Conservation (phyloP, 768 basidiomycete species). For the Tricholoma sp. region DNA sequence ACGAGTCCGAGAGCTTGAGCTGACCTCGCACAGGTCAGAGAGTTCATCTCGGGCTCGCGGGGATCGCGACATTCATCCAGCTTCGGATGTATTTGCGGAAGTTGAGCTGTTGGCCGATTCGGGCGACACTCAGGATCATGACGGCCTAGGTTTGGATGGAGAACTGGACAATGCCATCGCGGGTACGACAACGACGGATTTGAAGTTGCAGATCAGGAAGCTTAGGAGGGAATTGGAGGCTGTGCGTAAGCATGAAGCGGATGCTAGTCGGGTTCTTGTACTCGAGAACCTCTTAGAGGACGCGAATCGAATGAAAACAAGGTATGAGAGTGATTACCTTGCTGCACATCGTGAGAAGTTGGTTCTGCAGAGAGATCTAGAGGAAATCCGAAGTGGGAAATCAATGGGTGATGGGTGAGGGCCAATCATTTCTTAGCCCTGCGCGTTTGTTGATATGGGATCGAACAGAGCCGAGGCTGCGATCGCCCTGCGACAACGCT, state of each 20-base stretch:
- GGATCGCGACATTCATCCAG: constrained; percentile 10
- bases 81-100: constrained; percentile 17
- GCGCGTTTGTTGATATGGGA: constrained; percentile 4
- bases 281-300: constrained; percentile 90
- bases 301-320: constrained; percentile 82
- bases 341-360: constrained; percentile 80
- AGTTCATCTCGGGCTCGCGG: constrained; percentile 20
- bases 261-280: constrained; percentile 74
- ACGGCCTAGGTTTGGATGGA: constrained; percentile 62
- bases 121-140: constrained; percentile 31
- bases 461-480: constrained; percentile 69
- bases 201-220: constrained; percentile 82
- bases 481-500: constrained; percentile 79
- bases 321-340: constrained; percentile 87
- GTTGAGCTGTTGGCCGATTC: constrained; percentile 27
- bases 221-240: constrained; percentile 78
- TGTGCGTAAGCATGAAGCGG: constrained; percentile 68
- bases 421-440: neutral
- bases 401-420: constrained; percentile 74
- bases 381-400: constrained; percentile 88
- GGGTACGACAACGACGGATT: constrained; percentile 85
- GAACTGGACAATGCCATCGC: constrained; percentile 85
- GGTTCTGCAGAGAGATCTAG: constrained; percentile 72
- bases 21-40: constrained; percentile 50
- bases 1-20: constrained; percentile 82